Base-by-base conservation (phyloP, 2,329 filamentous ascomycete species). In the Cladosporium sphaerospermum region DNA sequence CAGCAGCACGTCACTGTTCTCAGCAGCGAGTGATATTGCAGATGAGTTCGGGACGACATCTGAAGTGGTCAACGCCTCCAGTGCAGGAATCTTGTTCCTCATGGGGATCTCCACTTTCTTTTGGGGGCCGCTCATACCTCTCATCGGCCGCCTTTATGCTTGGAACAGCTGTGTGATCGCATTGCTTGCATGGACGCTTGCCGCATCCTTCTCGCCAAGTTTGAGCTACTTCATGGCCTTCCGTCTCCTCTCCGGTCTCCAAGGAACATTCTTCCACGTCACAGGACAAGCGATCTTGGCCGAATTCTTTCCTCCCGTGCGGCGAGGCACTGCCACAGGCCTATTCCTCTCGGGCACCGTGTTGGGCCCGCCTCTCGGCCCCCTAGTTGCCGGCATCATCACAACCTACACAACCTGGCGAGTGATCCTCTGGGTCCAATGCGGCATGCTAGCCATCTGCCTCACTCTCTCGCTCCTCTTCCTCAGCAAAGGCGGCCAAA, bases 391-490 rank as follows among this genome's bases (percentile, higher is more conserved):
- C 52, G 86, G 85, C 18, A 81, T 88, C 43, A 86, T 90, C 42
- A 84, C 88, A 4, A 88, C 85, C 0, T 88, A 82, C 66, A 75
- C 77, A 4, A 80, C 77, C 3, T 91, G 86, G 86, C 76, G 85
- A n/a, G 79, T 80, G 28, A 87, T 89, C 44, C 88, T 89, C 68
- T 89, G 85, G 82, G 72, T 89, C 0, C 85, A 89, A 63, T 80
- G 81, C 0, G 84, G 78, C 0, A 74, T 88, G 14, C 81, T 81
- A 0, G 83, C 78, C 1, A 62, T 78, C 0, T 83, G 79, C 0
- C 73, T 77, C 0, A 14, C 82, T 0, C 76, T 84, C 0, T 77
- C 85, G 11, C 78, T 81, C 56, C 79, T 87, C 57, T 71, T 87
- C 9, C 75, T 88, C 10, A 19, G 71, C 76, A 11, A 82, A 86